A percentile compares a stretch with the other conserved stretches of the same genome.
These are phyloP conservation scores for Singerocomus rubriflavus DNA, from an alignment of 1,284 basidiomycete species.

Conservation along the genomic window DNA sequence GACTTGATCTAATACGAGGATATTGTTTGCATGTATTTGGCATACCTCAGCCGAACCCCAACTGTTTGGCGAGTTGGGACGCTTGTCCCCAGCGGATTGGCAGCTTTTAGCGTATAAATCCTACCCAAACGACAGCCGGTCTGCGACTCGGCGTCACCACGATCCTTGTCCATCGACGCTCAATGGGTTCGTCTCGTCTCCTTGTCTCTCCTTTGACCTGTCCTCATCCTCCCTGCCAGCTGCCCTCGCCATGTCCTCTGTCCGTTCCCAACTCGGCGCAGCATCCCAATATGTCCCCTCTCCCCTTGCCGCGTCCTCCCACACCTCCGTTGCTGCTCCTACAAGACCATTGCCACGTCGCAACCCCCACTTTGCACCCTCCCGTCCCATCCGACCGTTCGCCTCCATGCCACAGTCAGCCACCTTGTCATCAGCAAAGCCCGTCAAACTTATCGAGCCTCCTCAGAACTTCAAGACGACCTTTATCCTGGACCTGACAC, in stretches of 20 bases:
- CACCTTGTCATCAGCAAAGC: slow-evolving; percentile 30
- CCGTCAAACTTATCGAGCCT: slow-evolving; percentile 72
- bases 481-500: slow-evolving; percentile 74
- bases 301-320: slow-evolving; percentile 50
- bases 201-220: too few relatives aligned
- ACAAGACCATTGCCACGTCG: slow-evolving; percentile 39
- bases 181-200: slow-evolving; percentile 29
- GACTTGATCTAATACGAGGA: too few relatives aligned
- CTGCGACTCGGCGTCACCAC: slow-evolving; percentile 31
- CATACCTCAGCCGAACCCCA: slow-evolving; percentile 31
- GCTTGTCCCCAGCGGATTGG: slow-evolving; percentile 32
- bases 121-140: slow-evolving; percentile 29
- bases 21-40: slow-evolving; percentile 27
- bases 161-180: slow-evolving; percentile 19
- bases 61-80: too few relatives aligned
- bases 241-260: slow-evolving; percentile 32
- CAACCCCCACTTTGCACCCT: slow-evolving; percentile 56
- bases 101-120: slow-evolving; percentile 24
- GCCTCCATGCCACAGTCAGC: slow-evolving; percentile 48
- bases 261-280: slow-evolving; percentile 28
- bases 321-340: slow-evolving; percentile 25
- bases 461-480: slow-evolving; percentile 65
- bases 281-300: slow-evolving; percentile 50
- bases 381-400: slow-evolving; percentile 73
- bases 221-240: slow-evolving; percentile 23